A percentile compares a stretch with the other conserved stretches of the same genome.
Conservation (phyloP, 768 basidiomycete species). For the Lepiota subincarnata region DNA sequence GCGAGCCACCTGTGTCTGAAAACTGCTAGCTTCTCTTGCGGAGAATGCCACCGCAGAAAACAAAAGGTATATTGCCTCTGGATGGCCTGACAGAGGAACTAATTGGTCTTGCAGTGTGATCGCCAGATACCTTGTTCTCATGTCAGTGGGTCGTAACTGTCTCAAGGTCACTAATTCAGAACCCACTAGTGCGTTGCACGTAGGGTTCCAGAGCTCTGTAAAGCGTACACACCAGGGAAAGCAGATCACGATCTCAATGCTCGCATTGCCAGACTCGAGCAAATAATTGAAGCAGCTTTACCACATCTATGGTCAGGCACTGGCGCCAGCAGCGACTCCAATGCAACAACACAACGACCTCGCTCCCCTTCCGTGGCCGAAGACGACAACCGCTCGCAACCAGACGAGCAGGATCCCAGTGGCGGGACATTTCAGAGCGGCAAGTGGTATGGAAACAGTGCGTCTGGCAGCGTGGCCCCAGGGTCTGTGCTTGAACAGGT, state of each 20-base stretch:
- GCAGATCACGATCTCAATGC: slow-evolving; percentile 76
- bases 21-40: slow-evolving; percentile 67
- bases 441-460: slow-evolving; percentile 82
- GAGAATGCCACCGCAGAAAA: slow-evolving; percentile 85
- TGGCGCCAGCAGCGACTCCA: slow-evolving; percentile 33
- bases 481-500: slow-evolving; percentile 80
- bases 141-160: slow-evolving; percentile 38
- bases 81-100: slow-evolving; percentile 1
- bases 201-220: slow-evolving; percentile 85
- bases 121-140: slow-evolving; percentile 82
- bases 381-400: slow-evolving; percentile 67
- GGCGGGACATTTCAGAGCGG: slow-evolving; percentile 80
- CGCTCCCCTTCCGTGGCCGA: slow-evolving; percentile 53
- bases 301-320: slow-evolving; percentile 56
- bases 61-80: slow-evolving; percentile 59
- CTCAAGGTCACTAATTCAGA: slow-evolving; percentile 15
- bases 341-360: slow-evolving; percentile 32
- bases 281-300: slow-evolving; percentile 74
- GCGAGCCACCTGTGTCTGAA: slow-evolving; percentile 12
- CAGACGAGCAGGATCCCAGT: slow-evolving; percentile 73
- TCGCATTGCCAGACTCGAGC: slow-evolving; percentile 72
- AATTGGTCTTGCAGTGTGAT: slow-evolving; percentile 57
- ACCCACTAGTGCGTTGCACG: slow-evolving; percentile 66
- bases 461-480: slow-evolving; percentile 78
- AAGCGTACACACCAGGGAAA: slow-evolving; percentile 85